phyloP scores from a whole-genome alignment of 2,329 filamentous ascomycete genomes.

The Cordyceps javanica region DNA sequence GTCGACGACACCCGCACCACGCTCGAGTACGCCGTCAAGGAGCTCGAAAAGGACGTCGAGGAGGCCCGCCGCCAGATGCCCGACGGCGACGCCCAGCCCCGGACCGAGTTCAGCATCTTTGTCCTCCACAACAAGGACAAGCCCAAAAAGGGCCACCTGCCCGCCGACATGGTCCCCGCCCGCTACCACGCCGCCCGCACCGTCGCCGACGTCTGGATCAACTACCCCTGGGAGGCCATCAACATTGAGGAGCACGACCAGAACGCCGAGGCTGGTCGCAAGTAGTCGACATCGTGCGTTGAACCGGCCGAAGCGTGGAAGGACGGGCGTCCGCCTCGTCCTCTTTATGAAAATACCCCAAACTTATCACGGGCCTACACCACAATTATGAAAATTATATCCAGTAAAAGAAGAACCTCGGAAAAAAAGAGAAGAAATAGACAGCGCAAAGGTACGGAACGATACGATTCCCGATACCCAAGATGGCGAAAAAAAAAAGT shows the following conservation, averaged over 20 bases:
- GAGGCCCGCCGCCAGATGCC: constrained; percentile 68
- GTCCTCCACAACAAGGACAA: constrained; percentile 99
- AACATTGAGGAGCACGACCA: constrained; percentile 89
- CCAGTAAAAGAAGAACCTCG: too few relatives aligned
- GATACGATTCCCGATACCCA: constrained; percentile 1
- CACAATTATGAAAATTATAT: too few relatives aligned
- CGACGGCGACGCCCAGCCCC: constrained; percentile 53
- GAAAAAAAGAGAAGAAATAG: too few relatives aligned
- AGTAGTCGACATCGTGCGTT: neutral
- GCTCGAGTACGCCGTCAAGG: constrained; percentile 86
- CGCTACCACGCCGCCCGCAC: constrained; percentile 83
- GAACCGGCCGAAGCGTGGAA: too few relatives aligned
- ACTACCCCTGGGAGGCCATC: constrained; percentile 95
- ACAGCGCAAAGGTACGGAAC: neutral
- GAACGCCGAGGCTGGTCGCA: neutral
- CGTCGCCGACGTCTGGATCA: constrained; percentile 94
- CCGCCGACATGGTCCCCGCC: constrained; percentile 67
- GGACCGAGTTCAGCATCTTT: constrained; percentile 90
- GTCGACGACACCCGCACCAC: constrained; percentile 94
- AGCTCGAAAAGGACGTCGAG: constrained; percentile 93
- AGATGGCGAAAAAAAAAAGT: neutral
- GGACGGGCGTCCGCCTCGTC: neutral
- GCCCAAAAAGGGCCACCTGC: constrained; percentile 82
- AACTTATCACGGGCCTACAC: too few relatives aligned
- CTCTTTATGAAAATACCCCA: neutral